Evolutionary conservation across 2,329 filamentous ascomycete species (phyloP), one percentile per base, ranked within the genome.

Genomic region (Drechslerella stenobrocha): DNA sequence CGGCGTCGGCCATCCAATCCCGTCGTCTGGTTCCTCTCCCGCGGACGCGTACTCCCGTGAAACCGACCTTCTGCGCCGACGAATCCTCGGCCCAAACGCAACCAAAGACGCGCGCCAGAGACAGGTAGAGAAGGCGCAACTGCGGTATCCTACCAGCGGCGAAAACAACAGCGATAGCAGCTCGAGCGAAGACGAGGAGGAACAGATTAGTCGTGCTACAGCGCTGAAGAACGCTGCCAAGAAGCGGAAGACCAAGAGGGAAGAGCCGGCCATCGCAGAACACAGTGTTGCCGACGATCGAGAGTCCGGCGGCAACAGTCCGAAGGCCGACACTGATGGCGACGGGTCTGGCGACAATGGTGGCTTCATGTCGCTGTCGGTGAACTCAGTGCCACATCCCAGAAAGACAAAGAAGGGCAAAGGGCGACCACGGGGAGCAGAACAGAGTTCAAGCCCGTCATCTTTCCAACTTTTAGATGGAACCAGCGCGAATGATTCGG

Each of bases 1-100:
- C 65, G 79, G 79, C 30, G 72, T 81, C n/a, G 79, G 79, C 32
- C 79, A 79, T 13, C 77, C 78, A 6, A 72, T 79, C 45, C 79
- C 79, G 1, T 22, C 15, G 72, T 75, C 63, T 75, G 75, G 71
- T 74, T 76, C 32, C 75, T 75, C n/a, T n/a, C n/a, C 1, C 77
- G 79, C 52, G 74, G 76, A 56, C 48, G 76, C 74, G 64, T 76
- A 75, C 72, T 77, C 77, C 48, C 75, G 76, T 40, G 75, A 74
- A 34, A 78, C 80, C 40, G 79, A 80, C 56, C 75, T 77, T 64
- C 61, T 81, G 32, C 76, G 78, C 52, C 78, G 76, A 71, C 78
- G 79, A 58, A 73, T 81, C 2, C 73, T 81, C 20, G 79, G 79
- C 15, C 53, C 48, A 34, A 60, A 34, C 45, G 46, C 52, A 0